phyloP scores from a whole-genome alignment of 139 green algal species.

The Chlorella sp. region DNA sequence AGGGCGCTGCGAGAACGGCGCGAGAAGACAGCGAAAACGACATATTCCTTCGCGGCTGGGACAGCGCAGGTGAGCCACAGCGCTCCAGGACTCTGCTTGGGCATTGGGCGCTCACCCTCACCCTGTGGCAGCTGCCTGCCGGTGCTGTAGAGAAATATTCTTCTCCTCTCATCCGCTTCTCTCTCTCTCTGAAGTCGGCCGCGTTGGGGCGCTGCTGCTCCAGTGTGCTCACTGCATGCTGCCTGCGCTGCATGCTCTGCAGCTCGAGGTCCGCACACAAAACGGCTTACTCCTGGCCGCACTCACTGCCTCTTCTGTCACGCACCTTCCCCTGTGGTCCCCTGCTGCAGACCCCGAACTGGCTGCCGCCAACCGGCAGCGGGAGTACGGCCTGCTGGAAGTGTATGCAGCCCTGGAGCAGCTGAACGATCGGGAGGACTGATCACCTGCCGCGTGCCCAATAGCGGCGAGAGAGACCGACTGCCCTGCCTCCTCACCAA shows the following conservation, averaged over 20 bases:
- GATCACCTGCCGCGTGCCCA: neutral
- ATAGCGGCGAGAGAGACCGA: no score
- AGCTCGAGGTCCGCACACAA: no score
- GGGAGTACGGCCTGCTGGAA: slow-evolving; percentile 13
- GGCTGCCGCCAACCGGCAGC: slow-evolving; percentile 10
- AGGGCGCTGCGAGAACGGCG: no score
- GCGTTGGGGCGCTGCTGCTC: no score
- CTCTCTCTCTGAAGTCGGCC: no score
- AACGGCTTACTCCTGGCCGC: no score
- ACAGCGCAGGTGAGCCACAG: neutral
- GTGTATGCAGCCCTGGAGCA: neutral
- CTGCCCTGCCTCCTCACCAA: no score
- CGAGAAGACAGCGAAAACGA: neutral
- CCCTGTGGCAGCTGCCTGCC: neutral
- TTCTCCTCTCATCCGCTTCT: no score
- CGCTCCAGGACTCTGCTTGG: neutral
- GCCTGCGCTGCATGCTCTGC: neutral
- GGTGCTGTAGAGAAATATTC: neutral
- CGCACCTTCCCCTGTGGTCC: neutral
- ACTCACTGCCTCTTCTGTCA: neutral
- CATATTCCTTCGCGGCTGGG: neutral
- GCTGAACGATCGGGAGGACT: slow-evolving; percentile 33
- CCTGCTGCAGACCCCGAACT: neutral
- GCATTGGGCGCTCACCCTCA: neutral
- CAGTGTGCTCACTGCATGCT: no score